Evolutionary conservation across 2,329 filamentous ascomycete genomes (phyloP), one percentile per base, ranked within the genome.

Genomic region (Aureobasidium sp.): DNA sequence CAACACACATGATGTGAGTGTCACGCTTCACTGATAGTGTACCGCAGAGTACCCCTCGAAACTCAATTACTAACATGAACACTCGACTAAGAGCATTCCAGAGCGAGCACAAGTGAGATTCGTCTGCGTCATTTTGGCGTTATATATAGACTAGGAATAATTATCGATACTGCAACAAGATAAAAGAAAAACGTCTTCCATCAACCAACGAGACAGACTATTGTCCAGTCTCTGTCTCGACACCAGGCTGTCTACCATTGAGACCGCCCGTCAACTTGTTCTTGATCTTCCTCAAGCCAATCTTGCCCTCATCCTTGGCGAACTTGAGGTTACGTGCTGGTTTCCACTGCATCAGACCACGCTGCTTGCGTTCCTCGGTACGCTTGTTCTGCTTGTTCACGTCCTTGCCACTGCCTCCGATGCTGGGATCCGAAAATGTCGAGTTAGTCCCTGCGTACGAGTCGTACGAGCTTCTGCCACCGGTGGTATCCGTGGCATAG

Each of bases 331-430:
- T 95, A 35, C 91, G 78, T 66, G 90, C 86, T 0, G 91, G 90
- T 64, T 84, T 87, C 90, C 90, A 97, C 68, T 97, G 91, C 88
- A 96, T 95, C 65, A 95, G 63, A 0, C 91, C 91, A 10, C 90
- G 79, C 61, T 96, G 90, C 71, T 90, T 89, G 0, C 90, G 80
- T 66, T 90, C 85, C 66, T 96, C 76, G 40, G 73, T 71, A 42
- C 86, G 83, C 58, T 85, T 81, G 64, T 84, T 88, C 57, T 82
- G 78, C 54, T 76, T 75, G 61, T 81, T 83, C 66, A 85, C 81
- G 19, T 84, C 78, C 65, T 83, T 83, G 64, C 57, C 30, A n/a
- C 48, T 54, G n/a, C 47, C 27, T 16, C 39, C 52, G 11, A 37
- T 37, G 14, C 16, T 39, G 14, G 47, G 34, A 4, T 47, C 49